Evolutionary conservation across 192 early-diverging fungal genomes (phyloP), one percentile per base, ranked within the genome.

Genomic region (Coemansia sp.): DNA sequence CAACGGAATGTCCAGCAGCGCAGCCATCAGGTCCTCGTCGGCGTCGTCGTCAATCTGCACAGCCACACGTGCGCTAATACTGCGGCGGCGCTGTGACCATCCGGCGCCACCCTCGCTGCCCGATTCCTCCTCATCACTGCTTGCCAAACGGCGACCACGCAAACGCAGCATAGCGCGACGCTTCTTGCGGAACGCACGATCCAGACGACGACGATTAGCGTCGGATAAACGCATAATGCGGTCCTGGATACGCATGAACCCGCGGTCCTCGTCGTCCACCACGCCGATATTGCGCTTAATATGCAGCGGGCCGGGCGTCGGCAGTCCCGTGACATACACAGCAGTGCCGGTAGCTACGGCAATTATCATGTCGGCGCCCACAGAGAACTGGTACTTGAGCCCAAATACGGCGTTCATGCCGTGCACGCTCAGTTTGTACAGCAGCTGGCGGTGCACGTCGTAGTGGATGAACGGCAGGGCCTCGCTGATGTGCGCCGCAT

Each of bases 31-130:
- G 55, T 91, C 89, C 63, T 90, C 88, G 65, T 91, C 89, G 6
- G 85, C 84, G 42, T 90, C 89, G 54, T 91, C 89, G 55, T 91
- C 89, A 57, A 91, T 87, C 70, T 91, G 87, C 19, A 90, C 83
- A 1, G 89, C 85, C 18, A 87, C 83, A 43, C 70, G 41, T 9
- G 49, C 62, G n/a, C 62, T 17, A 14, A 64, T 64, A 5, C 56
- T 64, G 11, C 62, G 21, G 51, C 37, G 40, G 7, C 61, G 41
- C n/a, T n/a, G n/a, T n/a, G n/a, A n/a, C n/a, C n/a, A n/a, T n/a
- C n/a, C n/a, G n/a, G n/a, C n/a, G n/a, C n/a, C n/a, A n/a, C n/a
- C n/a, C n/a, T n/a, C n/a, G n/a, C n/a, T n/a, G n/a, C n/a, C n/a
- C n/a, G n/a, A n/a, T n/a, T n/a, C n/a, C n/a, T n/a, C n/a, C n/a